A percentile compares a stretch with the other conserved stretches of the same genome.
Conservation (phyloP, 305 asterid species). For the Petunia hybrid region DNA sequence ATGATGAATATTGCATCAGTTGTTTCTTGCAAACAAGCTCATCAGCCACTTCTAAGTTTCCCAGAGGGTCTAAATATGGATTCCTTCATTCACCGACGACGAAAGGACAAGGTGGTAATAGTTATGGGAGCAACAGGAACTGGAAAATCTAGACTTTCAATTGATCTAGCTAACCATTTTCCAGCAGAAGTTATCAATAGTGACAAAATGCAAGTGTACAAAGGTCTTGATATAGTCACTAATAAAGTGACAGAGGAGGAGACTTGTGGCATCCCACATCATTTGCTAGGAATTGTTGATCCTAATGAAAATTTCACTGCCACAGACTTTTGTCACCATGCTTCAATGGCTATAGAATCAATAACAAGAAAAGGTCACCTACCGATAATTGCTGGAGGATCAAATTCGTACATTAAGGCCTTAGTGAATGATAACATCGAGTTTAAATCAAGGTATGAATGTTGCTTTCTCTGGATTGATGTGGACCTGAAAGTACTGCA, state of each 20-base stretch:
- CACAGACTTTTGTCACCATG: constrained; percentile 59
- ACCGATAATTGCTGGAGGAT: constrained; percentile 84
- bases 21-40: constrained; percentile 60
- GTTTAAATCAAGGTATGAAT: constrained; percentile 60
- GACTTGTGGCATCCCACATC: constrained; percentile 67
- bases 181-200: constrained; percentile 72
- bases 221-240: constrained; percentile 57
- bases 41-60: constrained; percentile 54
- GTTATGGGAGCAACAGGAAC: constrained; percentile 86
- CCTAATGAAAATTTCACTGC: constrained; percentile 61
- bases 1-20: constrained; percentile 55
- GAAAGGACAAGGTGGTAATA: constrained; percentile 74
- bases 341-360: constrained; percentile 48
- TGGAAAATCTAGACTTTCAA: constrained; percentile 78
- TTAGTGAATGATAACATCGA: constrained; percentile 53
- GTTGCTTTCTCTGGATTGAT: constrained; percentile 72
- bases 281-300: constrained; percentile 55
- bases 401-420: constrained; percentile 71
- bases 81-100: constrained; percentile 51
- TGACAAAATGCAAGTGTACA: constrained; percentile 78
- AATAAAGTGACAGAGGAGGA: constrained; percentile 72
- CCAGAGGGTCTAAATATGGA: constrained; percentile 64
- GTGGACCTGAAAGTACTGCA: constrained; percentile 52
- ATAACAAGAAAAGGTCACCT: constrained; percentile 51
- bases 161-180: constrained; percentile 67